Conservation (phyloP, 345 rosid genomes). For the Lepidium africanum region DNA sequence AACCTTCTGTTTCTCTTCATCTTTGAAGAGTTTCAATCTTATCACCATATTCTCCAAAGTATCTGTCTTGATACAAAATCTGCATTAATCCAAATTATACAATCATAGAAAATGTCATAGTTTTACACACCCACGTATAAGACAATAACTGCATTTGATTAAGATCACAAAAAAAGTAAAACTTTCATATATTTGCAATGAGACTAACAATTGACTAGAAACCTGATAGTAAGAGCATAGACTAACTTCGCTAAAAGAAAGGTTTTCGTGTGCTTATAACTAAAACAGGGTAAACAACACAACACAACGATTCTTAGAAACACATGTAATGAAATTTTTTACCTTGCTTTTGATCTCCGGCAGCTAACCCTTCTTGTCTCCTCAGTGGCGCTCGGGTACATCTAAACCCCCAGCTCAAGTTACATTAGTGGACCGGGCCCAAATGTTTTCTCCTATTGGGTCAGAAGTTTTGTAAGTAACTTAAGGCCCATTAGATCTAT, state of each 20-base stretch:
- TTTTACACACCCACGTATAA: not conserved
- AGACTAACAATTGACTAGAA: not conserved
- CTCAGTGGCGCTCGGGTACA: no score
- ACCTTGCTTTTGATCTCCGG: no score
- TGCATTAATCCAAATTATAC: not conserved
- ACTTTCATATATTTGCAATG: not conserved
- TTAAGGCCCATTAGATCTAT: no score
- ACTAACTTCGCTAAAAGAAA: not conserved
- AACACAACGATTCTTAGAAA: not conserved
- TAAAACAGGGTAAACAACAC: not conserved
- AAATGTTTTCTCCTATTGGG: no score
- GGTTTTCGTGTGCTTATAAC: not conserved
- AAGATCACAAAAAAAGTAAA: not conserved
- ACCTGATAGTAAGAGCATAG: not conserved
- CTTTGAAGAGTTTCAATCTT: no score
- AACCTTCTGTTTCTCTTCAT: no score
- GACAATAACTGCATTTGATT: not conserved
- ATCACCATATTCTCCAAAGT: no score
- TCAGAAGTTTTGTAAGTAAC: no score
- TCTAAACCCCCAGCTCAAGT: no score
- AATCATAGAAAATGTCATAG: not conserved
- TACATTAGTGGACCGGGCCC: no score
- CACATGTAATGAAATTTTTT: no score
- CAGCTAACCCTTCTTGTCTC: no score
- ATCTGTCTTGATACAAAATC: not conserved